Percentiles rank a stretch among this genome's conserved stretches.
Evolutionary conservation across 2,329 filamentous ascomycete genomes (phyloP).

Genomic region (Apiospora phragmitis): DNA sequence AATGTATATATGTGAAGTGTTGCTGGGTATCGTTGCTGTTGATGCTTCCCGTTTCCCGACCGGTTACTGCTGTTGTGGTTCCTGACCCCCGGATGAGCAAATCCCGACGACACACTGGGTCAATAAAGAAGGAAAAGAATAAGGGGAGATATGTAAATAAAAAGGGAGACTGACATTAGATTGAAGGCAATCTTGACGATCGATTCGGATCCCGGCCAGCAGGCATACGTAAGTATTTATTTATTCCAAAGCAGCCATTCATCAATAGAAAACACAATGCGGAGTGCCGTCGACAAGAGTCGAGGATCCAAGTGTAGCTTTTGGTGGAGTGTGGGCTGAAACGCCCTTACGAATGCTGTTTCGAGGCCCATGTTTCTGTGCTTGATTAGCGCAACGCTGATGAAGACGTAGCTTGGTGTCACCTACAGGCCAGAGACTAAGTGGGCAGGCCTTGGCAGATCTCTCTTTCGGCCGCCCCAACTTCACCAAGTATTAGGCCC

Average conservation of each 20-base stretch:
- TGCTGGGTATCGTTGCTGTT: not conserved
- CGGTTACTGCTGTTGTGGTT: not conserved
- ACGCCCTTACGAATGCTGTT: slow-evolving; percentile 11
- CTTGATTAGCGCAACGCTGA: not conserved
- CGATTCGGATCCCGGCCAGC: not conserved
- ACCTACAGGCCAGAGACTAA: not conserved
- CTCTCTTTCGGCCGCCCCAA: not conserved
- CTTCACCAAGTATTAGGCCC: not conserved
- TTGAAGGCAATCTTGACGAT: not conserved
- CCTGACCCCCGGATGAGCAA: not conserved
- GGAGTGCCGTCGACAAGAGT: not conserved
- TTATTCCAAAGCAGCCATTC: not conserved
- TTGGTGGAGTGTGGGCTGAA: slow-evolving; percentile 11
- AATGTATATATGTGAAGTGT: not conserved
- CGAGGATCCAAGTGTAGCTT: not conserved
- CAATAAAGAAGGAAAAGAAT: not conserved
- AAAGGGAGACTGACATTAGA: not conserved
- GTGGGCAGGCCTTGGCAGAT: not conserved
- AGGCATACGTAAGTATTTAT: not conserved
- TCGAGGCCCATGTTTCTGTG: slow-evolving; percentile 5
- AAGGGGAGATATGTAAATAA: not conserved
- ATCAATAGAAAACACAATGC: not conserved
- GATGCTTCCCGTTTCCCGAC: not conserved
- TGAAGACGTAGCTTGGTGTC: not conserved
- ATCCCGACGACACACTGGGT: not conserved